Percentiles rank a stretch among this genome's conserved stretches.
Evolutionary conservation across 352 stramenopile species (phyloP).

Genomic region (Lagenidium giganteum): DNA sequence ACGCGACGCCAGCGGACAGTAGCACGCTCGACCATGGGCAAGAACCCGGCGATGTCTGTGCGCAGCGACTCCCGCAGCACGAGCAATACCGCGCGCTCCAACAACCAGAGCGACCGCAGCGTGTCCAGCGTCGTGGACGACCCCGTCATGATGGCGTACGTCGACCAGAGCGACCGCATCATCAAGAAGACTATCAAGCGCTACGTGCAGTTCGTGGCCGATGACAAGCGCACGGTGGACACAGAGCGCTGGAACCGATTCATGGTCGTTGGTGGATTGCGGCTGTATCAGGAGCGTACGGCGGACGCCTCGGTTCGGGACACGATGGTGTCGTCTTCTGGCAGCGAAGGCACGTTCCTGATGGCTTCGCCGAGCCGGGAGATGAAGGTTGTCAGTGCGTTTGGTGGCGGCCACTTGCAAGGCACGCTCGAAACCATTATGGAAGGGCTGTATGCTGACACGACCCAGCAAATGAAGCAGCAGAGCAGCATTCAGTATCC

Average conservation of each 20-base stretch:
- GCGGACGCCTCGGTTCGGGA: not conserved
- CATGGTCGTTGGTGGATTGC: constrained; percentile 32
- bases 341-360: constrained; percentile 24
- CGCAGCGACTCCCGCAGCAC: too few species aligned
- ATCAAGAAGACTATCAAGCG: constrained; percentile 43
- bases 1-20: too few species aligned
- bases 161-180: constrained; percentile 42
- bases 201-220: constrained; percentile 37
- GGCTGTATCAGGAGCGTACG: constrained; percentile 45
- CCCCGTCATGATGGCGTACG: constrained; percentile 34
- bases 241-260: constrained; percentile 31
- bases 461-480: constrained; percentile 23
- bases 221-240: constrained; percentile 28
- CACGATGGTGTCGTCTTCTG: not conserved
- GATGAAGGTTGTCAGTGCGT: constrained; percentile 54
- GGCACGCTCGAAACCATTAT: constrained; percentile 49
- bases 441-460: constrained; percentile 42
- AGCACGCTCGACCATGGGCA: too few species aligned
- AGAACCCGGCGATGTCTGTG: too few species aligned
- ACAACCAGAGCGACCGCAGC: too few species aligned
- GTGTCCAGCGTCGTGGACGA: too few species aligned
- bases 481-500: constrained; percentile 52
- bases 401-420: constrained; percentile 35
- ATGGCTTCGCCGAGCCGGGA: too few species aligned
- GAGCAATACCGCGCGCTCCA: too few species aligned